Base-by-base conservation (phyloP, 805 yeast species). In the Sugiyamaella chiloensis region DNA sequence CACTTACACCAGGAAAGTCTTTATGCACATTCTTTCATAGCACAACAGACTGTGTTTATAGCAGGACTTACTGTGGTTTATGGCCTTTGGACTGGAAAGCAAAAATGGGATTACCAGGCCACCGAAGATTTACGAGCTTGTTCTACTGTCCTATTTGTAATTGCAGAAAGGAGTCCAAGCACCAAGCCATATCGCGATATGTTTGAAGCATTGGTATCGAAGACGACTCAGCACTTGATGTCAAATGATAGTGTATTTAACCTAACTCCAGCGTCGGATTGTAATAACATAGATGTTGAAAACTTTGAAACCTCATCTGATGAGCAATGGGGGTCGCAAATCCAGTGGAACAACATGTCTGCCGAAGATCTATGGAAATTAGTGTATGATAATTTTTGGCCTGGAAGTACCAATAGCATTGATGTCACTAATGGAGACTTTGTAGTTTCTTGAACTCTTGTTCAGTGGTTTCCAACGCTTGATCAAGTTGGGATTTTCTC, bases 61-160 rank as follows among this genome's bases (percentile, higher is more conserved):
- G 36, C 50, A 4, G 50, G 50, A 2, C 29, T 46, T 4, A 46
- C 50, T 7, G 46, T 46, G 9, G 24, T 46, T 5, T 46, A 46
- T 23, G 50, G 50, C 2, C 41, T 47, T 5, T 47, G 51, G 51
- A 47, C 51, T 9, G 39, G 40, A 17, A 47, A 47, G 42, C 42
- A 23, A 3, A 27, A 21, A 14, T 47, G 50, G 50, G 44, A 46
- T 24, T 21, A 19, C n/a, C 34, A 30, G 5, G 35, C 44, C 4
- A 24, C 45, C 11, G 50, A 46, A 16, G 50, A 46, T 19, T 34
- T 46, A 11, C 50, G 32, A 7, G 46, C 51, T 2, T 47, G 51
- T 36, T 47, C 51, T n/a, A 47, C 47, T 17, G 51, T 47, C 23
- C 24, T 47, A 26, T 47, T 42, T 27, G 51, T 47, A 11, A 34